A percentile compares a stretch with the other conserved stretches of the same genome.
These are phyloP conservation scores for Exophiala alcalophila DNA, from an alignment of 2,329 filamentous ascomycete species.

Conservation along the genomic window DNA sequence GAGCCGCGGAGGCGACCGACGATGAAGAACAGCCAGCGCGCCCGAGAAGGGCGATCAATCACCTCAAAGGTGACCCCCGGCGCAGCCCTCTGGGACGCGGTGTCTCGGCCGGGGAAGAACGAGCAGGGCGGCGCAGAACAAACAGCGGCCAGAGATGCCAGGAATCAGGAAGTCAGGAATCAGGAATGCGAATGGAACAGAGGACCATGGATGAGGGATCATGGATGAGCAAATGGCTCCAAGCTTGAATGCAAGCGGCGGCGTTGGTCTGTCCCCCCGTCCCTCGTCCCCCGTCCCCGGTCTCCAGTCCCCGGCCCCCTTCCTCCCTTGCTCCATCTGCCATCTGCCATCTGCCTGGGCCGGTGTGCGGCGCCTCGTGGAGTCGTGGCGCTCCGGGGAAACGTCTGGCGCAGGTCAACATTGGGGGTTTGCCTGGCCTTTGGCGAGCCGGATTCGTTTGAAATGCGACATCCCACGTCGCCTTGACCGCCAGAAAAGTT, in stretches of 20 bases:
- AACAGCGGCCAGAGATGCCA: slow-evolving; percentile 4
- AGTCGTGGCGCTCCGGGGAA: slow-evolving; percentile 27
- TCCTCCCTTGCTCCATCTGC: slow-evolving; percentile 1
- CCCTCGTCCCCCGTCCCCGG: background rate
- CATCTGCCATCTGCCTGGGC: slow-evolving; percentile 3
- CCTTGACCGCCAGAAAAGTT: slow-evolving; percentile 27
- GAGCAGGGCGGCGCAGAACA: background rate
- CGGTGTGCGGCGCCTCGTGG: no score
- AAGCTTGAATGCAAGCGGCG: slow-evolving; percentile 4
- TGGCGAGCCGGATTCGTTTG: slow-evolving; percentile 23
- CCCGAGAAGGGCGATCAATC: slow-evolving; percentile 20
- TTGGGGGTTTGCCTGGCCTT: slow-evolving; percentile 6
- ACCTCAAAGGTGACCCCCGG: slow-evolving; percentile 9
- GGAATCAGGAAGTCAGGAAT: no score
- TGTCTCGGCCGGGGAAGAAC: no score
- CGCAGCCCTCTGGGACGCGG: slow-evolving; percentile 15
- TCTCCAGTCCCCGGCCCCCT: background rate
- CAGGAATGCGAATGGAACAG: no score
- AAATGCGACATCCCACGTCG: slow-evolving; percentile 28
- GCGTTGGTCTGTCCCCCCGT: background rate
- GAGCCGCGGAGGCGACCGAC: no score
- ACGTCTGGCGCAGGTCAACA: slow-evolving; percentile 19
- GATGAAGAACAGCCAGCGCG: slow-evolving; percentile 5
- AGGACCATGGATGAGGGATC: no score
- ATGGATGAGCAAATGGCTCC: slow-evolving; percentile 14